phyloP scores from a whole-genome alignment of 805 yeast genomes.

The Pichia scutulata region DNA sequence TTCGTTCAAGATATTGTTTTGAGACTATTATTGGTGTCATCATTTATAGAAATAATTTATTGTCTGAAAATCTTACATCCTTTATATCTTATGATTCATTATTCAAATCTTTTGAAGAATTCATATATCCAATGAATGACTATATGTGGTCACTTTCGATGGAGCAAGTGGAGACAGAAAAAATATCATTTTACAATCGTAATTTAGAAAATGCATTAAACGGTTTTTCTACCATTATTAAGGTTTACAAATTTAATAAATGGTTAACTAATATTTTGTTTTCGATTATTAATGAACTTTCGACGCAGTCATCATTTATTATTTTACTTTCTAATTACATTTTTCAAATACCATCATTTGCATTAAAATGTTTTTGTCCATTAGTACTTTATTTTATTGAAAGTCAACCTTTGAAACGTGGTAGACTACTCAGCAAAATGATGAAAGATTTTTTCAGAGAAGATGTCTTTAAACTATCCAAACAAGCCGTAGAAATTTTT shows the following conservation, averaged over 20 bases:
- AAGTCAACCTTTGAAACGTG: conserved; percentile 13
- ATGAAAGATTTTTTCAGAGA: conserved; percentile 19
- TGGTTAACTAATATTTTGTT: conserved; percentile 30
- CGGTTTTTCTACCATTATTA: conserved; percentile 13
- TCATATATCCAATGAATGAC: conserved; percentile 29
- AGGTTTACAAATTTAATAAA: conserved; percentile 14
- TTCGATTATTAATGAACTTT: conserved; percentile 29
- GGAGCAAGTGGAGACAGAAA: conserved; percentile 16
- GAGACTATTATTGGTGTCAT: conserved; percentile 37
- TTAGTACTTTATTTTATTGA: conserved; percentile 24
- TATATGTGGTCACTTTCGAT: conserved; percentile 30
- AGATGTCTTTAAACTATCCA: conserved; percentile 7
- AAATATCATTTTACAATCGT: conserved; percentile 9
- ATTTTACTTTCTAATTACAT: conserved; percentile 30
- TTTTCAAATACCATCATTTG: conserved; percentile 20
- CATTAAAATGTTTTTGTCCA: conserved; percentile 23
- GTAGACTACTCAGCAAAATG: conserved; percentile 15
- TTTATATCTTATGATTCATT: conserved; percentile 20
- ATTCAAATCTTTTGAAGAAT: conserved; percentile 13
- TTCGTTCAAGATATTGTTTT: conserved; percentile 22
- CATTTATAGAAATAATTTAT: conserved; percentile 22
- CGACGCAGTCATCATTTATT: conserved; percentile 24
- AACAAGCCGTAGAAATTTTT: conserved; percentile 18
- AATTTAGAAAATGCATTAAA: conserved; percentile 9
- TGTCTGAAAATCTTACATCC: conserved; percentile 15